A percentile compares a stretch with the other conserved stretches of the same genome.
phyloP scores from a whole-genome alignment of 192 early-diverging fungal genomes.

The Martensiomyces pterosporus region DNA sequence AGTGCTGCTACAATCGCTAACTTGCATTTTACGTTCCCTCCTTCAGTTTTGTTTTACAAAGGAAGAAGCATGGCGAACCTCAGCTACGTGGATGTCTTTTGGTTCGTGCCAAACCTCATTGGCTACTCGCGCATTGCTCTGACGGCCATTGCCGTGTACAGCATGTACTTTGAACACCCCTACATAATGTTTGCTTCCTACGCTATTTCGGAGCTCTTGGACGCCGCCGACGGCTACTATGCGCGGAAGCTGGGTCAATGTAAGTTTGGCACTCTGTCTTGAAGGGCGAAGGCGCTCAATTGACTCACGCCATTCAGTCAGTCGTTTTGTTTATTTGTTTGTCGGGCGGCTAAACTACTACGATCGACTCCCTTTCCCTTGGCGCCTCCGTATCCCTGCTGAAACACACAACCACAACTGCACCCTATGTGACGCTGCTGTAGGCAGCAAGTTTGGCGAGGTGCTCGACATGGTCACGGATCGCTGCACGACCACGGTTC shows the following conservation, averaged over 20 bases:
- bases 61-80: conserved; percentile 54
- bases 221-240: conserved; percentile 91
- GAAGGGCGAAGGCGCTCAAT: too few species aligned
- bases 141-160: conserved; percentile 65
- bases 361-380: too few species aligned
- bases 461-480: conserved; percentile 99
- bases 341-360: too few species aligned
- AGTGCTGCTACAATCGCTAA: too few species aligned
- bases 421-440: too few species aligned
- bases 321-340: too few species aligned
- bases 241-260: conserved; percentile 92
- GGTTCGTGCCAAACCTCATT: conserved; percentile 47
- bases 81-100: conserved; percentile 32
- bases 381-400: too few species aligned
- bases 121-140: conserved; percentile 87
- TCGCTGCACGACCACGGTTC: conserved; percentile 86
- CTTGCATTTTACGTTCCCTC: too few species aligned
- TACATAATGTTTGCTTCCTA: conserved; percentile 73
- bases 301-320: too few species aligned
- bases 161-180: conserved; percentile 69
- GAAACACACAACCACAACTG: too few species aligned
- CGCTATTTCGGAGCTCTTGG: conserved; percentile 83
- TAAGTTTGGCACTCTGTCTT: too few species aligned
- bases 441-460: conserved; percentile 94
- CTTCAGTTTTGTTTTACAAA: conserved; percentile 74